Percentiles rank a stretch among this genome's conserved stretches.
Conservation (phyloP, 768 basidiomycete species). For the Boletus insuetus region DNA sequence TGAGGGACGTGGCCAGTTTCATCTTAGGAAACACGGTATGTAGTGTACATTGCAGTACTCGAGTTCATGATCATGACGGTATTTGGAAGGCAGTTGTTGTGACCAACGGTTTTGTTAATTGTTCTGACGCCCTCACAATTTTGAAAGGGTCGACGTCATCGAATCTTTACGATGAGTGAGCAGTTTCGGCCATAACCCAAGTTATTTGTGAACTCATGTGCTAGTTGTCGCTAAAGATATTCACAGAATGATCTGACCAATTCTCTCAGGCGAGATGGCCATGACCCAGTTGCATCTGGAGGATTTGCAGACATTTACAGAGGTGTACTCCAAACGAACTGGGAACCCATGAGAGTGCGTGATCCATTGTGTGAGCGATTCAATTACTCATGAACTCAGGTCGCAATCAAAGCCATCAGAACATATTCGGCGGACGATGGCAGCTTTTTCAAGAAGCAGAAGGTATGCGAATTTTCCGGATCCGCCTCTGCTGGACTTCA, state of each 20-base stretch:
- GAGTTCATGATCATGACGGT: not conserved
- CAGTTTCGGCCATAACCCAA: not conserved
- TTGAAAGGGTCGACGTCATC: not conserved
- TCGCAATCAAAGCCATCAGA: conserved; percentile 18
- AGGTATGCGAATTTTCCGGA: not conserved
- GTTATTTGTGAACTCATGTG: not conserved
- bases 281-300: conserved; percentile 13
- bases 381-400: not conserved
- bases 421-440: conserved; percentile 11
- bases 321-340: conserved; percentile 8
- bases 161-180: conserved; percentile 1
- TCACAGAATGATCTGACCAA: conserved; percentile 7
- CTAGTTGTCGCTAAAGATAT: not conserved
- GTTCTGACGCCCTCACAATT: not conserved
- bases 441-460: conserved; percentile 11
- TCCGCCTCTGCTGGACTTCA: not conserved
- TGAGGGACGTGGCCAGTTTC: not conserved
- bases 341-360: conserved; percentile 2
- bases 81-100: not conserved
- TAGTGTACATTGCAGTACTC: not conserved
- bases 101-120: not conserved
- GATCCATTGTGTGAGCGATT: too few relatives aligned
- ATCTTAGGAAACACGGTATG: not conserved
- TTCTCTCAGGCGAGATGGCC: conserved; percentile 6
- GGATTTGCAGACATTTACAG: conserved; percentile 18